Base-by-base conservation (phyloP, 345 rosid species). In the Turnera subulata region DNA sequence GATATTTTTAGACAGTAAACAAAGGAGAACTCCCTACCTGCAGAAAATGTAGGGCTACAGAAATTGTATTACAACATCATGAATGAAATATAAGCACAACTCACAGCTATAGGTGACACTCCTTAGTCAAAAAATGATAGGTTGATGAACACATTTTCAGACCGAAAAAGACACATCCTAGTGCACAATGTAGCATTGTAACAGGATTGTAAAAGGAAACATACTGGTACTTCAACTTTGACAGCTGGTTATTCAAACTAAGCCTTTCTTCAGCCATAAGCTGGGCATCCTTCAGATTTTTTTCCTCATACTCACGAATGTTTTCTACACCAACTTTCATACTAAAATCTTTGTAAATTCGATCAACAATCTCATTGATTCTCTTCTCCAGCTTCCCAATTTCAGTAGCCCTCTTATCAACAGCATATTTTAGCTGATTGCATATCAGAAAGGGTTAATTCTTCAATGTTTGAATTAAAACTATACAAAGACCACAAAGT, bases 221-320 rank as follows among this genome's bases (percentile, higher is more conserved):
- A 54, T 89, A 93, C 99, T 93, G 97, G 78, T 89, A 89, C 63
- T 89, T 92, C 76, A 86, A 74, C 84, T 92, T 92, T 17, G 97
- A 80, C 49, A 93, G 82, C 86, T 89, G 99, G 65, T 81, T 91
- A 59, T 91, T 93, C 70, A 93, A 74, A 69, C 67, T 81, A 69
- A 93, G 82, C 80, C 96, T 89, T 69, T 87, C 97, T 63, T 93
- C 96, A 56, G 89, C 99, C 79, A 81, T 81, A 58, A 75, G 55
- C 70, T 87, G 82, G 39, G 97, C 94, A 79, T 74, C 88, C 83
- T 90, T 89, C 60, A 93, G 81, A 80, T 93, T 94, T 63, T 81
- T 87, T 76, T 93, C 99, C 71, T 93, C 97, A 73, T 87, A 93
- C 75, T 87, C 94, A 53, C 94, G 99, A 62, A 93, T 89, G 66